These are phyloP conservation scores for Colletotrichum sp. DNA, from an alignment of 2,329 filamentous ascomycete species.

Conservation along the genomic window DNA sequence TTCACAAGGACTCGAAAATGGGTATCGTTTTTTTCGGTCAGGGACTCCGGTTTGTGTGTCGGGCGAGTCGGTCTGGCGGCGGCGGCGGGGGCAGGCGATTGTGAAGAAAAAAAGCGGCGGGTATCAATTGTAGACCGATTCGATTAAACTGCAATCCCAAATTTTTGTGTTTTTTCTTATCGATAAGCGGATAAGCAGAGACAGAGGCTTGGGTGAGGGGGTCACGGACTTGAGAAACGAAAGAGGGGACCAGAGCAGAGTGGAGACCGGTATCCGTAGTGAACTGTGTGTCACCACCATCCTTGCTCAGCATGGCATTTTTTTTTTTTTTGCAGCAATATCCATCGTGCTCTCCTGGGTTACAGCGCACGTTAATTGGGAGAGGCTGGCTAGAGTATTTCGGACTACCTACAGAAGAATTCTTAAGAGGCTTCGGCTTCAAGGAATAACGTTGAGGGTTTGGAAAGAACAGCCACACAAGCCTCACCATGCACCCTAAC, in stretches of 20 bases:
- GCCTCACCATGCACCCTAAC: not conserved
- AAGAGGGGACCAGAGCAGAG: not conserved
- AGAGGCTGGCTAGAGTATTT: not conserved
- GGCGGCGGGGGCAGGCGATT: constrained; percentile 1
- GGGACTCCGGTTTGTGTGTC: constrained; percentile 21
- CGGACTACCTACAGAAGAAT: not conserved
- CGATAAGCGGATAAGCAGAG: constrained; percentile 22
- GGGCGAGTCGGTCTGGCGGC: constrained; percentile 14
- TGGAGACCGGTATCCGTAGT: not conserved
- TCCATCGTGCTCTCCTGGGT: not conserved
- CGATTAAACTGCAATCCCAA: constrained; percentile 26
- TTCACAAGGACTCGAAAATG: not conserved
- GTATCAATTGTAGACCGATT: not conserved
- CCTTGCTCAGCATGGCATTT: not conserved
- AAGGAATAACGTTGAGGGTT: not conserved
- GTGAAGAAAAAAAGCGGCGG: constrained; percentile 15
- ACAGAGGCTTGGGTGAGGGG: not conserved
- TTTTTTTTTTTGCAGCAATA: not conserved
- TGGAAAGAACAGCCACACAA: not conserved
- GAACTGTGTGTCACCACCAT: not conserved
- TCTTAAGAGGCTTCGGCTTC: not conserved
- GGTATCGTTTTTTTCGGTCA: not conserved
- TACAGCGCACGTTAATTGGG: not conserved
- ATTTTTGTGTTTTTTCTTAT: constrained; percentile 46
- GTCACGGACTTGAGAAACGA: not conserved